Base-by-base conservation (phyloP, 768 basidiomycete species). In the Suillus brevipes region DNA sequence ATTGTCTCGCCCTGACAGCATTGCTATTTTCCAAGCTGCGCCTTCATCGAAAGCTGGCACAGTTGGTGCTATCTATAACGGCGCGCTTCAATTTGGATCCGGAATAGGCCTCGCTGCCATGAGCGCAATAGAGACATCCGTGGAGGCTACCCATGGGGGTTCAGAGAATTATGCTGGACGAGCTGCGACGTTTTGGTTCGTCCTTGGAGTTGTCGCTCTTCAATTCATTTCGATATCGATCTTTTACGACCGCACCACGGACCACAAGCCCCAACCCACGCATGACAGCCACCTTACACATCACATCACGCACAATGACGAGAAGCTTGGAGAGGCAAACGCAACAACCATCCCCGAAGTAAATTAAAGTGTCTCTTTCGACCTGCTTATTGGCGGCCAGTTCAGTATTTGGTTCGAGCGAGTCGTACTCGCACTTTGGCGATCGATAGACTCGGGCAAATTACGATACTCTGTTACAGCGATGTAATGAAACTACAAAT, bases 21-120 rank as follows among this genome's bases (percentile, higher is more conserved):
- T 87, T 52, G 83, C 84, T 13, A 78, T 86, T 47, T 81, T 87
- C 72, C 79, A 77, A 64, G 78, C 78, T 45, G 80, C 79, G 5
- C 85, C 84, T 6, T 64, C 81, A 10, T 75, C 77, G n/a, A 81
- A 83, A 69, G 78, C 84, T 4, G 86, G 86, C 47, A 83, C 81
- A 6, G 80, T 85, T 16, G 84, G 84, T n/a, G 86, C 86, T 16
- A 81, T 87, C 50, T 85, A 85, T 77, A 85, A 84, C 63, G 79
- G 80, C 36, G 82, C 83, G 14, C 78, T 85, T 1, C 84, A 87
- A 69, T 74, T 84, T 64, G 84, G 85, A 38, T 79, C 79, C 8
- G 86, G 86, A 7, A 75, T 84, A 25, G 84, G 83, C 25, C 73
- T 83, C 37, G 82, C 86, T n/a, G 78, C 78, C 28, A 77, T 84